These are phyloP conservation scores for Solanum pennellii DNA, from an alignment of 257 asterid genomes.

Conservation along the genomic window DNA sequence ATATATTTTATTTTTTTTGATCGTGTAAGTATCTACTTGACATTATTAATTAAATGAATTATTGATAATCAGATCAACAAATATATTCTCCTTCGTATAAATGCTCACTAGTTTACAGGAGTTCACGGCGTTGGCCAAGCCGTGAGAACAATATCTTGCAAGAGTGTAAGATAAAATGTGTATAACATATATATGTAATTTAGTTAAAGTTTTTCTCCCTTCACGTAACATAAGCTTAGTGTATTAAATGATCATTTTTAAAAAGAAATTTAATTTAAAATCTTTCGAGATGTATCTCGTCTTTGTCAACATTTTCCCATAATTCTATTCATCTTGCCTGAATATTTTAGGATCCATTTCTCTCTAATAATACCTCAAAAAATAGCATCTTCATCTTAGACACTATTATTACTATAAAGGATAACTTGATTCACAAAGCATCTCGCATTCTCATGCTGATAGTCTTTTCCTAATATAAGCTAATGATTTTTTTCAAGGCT, in stretches of 20 bases:
- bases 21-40: not conserved
- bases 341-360: not conserved
- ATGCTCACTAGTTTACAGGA: not conserved
- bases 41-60: not conserved
- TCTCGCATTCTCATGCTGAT: rapidly evolving
- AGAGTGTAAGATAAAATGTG: not conserved
- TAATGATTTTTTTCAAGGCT: not conserved
- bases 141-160: not conserved
- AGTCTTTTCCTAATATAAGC: rapidly evolving
- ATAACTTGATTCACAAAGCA: rapidly evolving
- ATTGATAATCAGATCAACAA: not conserved
- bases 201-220: not conserved
- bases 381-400: not conserved
- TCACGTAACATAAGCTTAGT: not conserved
- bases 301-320: not conserved
- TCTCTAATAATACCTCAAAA: not conserved
- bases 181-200: not conserved
- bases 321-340: not conserved
- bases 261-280: not conserved
- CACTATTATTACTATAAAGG: not conserved
- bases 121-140: not conserved
- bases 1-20: not conserved
- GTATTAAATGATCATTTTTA: not conserved
- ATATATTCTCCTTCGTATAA: not conserved
- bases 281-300: not conserved